phyloP scores from a whole-genome alignment of 345 rosid species.

The Carallia pectinifolia region DNA sequence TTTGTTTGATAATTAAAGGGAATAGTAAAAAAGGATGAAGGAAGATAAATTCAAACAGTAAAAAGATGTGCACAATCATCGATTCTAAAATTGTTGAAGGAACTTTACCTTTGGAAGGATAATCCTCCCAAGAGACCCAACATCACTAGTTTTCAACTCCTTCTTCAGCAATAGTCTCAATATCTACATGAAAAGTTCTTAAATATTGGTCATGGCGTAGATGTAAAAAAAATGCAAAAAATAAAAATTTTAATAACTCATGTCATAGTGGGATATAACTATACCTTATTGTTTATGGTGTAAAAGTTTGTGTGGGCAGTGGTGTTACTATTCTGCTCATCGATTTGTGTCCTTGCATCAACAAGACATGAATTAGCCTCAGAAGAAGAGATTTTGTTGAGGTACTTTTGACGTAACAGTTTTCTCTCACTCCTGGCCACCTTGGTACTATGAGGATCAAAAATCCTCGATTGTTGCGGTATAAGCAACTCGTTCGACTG shows the following conservation, averaged over 20 bases:
- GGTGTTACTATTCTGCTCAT: too few relatives aligned
- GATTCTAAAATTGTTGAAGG: slow-evolving; percentile 1
- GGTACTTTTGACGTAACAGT: slow-evolving; percentile 57
- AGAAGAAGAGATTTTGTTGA: slow-evolving; percentile 34
- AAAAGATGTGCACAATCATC: background rate
- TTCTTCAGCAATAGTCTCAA: slow-evolving; percentile 58
- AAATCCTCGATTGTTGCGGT: slow-evolving; percentile 26
- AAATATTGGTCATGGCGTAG: background rate
- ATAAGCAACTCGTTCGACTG: slow-evolving; percentile 11
- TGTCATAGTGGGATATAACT: too few relatives aligned
- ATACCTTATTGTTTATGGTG: too few relatives aligned
- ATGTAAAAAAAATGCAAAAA: background rate
- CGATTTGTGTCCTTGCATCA: slow-evolving; percentile 29
- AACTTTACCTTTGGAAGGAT: slow-evolving; percentile 80
- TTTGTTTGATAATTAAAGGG: background rate
- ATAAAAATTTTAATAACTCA: background rate
- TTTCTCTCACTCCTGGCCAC: slow-evolving; percentile 60
- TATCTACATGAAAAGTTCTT: slow-evolving; percentile 34
- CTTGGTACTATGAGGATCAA: slow-evolving; percentile 47
- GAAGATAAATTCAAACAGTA: slow-evolving; percentile 6
- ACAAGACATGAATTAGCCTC: slow-evolving; percentile 19
- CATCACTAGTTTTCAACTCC: slow-evolving; percentile 75
- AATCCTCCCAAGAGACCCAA: slow-evolving; percentile 75
- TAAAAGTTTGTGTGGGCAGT: too few relatives aligned
- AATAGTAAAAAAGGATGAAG: background rate